Conservation (phyloP, 176 grass and related monocot species). For the Eragrostis curvula region DNA sequence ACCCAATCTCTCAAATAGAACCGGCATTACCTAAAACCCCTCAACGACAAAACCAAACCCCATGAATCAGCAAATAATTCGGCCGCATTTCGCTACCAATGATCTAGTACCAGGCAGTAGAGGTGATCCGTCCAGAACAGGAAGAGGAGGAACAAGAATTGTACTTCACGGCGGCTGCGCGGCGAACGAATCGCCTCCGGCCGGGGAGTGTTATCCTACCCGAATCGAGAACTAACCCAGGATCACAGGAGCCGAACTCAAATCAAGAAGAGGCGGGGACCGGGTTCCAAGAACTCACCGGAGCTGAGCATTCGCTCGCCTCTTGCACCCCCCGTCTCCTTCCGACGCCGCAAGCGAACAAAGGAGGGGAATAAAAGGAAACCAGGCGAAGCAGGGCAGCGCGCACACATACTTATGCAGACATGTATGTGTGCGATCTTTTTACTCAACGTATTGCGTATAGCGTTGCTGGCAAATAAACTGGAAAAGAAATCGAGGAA, state of each 20-base stretch:
- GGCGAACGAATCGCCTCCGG: constrained; percentile 9
- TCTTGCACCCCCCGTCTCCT: neutral
- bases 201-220: neutral
- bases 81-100: constrained; percentile 4
- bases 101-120: neutral
- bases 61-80: constrained; percentile 7
- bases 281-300: constrained; percentile 61
- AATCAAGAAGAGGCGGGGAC: constrained; percentile 31
- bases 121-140: constrained; percentile 17
- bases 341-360: constrained; percentile 45
- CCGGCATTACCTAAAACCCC: constrained; percentile 38
- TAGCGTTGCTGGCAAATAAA: constrained; percentile 17
- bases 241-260: neutral
- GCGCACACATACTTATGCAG: neutral
- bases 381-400: constrained; percentile 38
- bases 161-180: constrained; percentile 11
- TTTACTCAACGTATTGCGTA: constrained; percentile 17
- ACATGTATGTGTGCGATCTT: constrained; percentile 11
- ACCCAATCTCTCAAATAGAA: constrained; percentile 6
- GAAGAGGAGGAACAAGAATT: constrained; percentile 11
- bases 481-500: constrained; percentile 18
- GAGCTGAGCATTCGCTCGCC: constrained; percentile 43
- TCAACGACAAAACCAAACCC: neutral
- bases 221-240: constrained; percentile 21
- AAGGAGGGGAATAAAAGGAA: constrained; percentile 58